Evolutionary conservation across 495 filamentous ascomycete species (phyloP), one percentile per base, ranked within the genome.

Genomic region (Recurvomyces mirabilis): DNA sequence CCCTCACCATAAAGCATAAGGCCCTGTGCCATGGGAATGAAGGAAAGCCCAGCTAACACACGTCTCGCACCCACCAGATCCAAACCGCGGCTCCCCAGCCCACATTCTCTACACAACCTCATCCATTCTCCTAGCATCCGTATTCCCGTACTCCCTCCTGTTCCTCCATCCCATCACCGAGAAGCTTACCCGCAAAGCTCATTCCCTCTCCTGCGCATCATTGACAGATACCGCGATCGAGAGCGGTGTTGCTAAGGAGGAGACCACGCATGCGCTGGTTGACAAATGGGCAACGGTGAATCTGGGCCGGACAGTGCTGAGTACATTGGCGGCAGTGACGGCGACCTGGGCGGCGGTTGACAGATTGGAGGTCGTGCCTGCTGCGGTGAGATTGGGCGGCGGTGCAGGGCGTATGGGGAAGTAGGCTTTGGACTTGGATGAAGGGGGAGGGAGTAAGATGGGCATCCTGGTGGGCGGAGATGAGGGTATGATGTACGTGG

Each of bases 221-320:
- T 21, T 61, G 6, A 51, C 49, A 15, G 54, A 60, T 33, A 56
- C 46, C 35, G 46, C 59, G 18, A 59, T 58, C 13, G 65, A 68
- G 43, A 45, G 44, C 4, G 57, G 60, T n/a, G 30, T 59, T 3
- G 30, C 51, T 30, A 51, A 57, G 30, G 60, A 59, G 25, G 65
- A 69, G 56, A 60, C 60, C 1, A 58, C 65, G 23, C 66, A 73
- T 51, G 60, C 54, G 23, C 49, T 77, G 51, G 57, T 79, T 1
- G 70, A 77, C 56, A 52, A 53, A 39, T 79, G 74, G 74, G 73
- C 60, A n/a, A 61, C 60, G 40, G 41, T 74, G 39, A 77, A 77
- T 55, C 35, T 76, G 33, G 68, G 60, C 5, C 56, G 72, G 48
- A 56, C 62, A 10, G 40, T 55, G 26, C 38, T 62, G 32, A 43